Evolutionary conservation across 2,329 filamentous ascomycete species (phyloP).

Genomic region (Penicillium aurantiogriseum): DNA sequence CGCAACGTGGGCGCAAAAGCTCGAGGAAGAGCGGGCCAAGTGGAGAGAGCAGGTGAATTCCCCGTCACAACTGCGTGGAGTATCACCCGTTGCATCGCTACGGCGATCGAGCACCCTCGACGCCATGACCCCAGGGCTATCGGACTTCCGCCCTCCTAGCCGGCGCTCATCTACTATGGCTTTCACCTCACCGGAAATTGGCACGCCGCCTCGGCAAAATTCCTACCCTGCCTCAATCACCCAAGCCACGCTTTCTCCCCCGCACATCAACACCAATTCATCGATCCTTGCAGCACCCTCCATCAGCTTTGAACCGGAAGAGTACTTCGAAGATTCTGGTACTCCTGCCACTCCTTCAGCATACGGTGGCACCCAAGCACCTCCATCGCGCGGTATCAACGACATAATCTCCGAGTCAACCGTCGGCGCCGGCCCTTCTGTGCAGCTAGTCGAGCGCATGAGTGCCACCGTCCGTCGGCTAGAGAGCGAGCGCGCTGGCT

Average conservation of each 20-base stretch:
- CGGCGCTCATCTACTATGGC: conserved; percentile 43
- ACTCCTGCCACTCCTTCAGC: conserved; percentile 41
- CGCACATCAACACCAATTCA: conserved; percentile 22
- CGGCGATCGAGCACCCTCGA: conserved; percentile 42
- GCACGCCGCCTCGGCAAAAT: conserved; percentile 48
- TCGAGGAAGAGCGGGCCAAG: conserved; percentile 65
- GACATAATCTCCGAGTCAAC: conserved; percentile 89
- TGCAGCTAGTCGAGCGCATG: conserved; percentile 95
- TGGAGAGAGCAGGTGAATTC: conserved; percentile 52
- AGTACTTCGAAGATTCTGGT: conserved; percentile 40
- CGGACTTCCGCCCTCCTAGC: conserved; percentile 40
- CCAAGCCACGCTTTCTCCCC: conserved; percentile 30
- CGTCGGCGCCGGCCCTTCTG: conserved; percentile 82
- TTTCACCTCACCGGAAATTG: conserved; percentile 36
- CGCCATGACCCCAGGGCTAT: conserved; percentile 35
- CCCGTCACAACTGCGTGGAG: conserved; percentile 38
- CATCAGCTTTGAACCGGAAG: conserved; percentile 50
- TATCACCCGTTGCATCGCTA: conserved; percentile 43
- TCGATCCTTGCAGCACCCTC: conserved; percentile 33
- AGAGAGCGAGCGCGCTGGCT: conserved; percentile 85
- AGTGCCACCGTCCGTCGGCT: conserved; percentile 86
- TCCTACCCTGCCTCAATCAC: conserved; percentile 39
- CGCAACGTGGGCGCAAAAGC: conserved; percentile 54
- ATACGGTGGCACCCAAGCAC: conserved; percentile 37
- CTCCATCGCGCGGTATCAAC: conserved; percentile 61